phyloP scores from a whole-genome alignment of 2,329 filamentous ascomycete species.

The Xylariaceae sp. region DNA sequence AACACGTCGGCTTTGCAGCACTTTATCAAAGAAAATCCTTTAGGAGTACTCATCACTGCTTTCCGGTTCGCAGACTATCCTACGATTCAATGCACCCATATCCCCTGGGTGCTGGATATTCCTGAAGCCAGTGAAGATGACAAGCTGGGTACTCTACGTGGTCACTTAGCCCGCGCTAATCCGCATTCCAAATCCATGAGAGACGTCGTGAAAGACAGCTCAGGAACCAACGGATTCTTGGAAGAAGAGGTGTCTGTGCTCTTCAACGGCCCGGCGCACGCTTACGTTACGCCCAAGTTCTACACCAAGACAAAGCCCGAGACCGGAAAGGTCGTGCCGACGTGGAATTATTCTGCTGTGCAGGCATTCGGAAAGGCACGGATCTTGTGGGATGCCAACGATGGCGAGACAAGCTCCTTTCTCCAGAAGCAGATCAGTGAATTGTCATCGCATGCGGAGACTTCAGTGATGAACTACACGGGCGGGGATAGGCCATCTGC shows the following conservation, averaged over 20 bases:
- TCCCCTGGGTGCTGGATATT: slow-evolving; percentile 56
- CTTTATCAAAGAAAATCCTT: slow-evolving; percentile 55
- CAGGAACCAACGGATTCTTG: slow-evolving; percentile 29
- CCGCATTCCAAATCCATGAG: slow-evolving; percentile 61
- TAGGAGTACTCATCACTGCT: slow-evolving; percentile 61
- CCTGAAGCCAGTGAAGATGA: slow-evolving; percentile 37
- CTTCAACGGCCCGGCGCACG: slow-evolving; percentile 55
- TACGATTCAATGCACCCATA: slow-evolving; percentile 55
- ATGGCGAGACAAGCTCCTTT: slow-evolving; percentile 42
- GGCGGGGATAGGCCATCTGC: slow-evolving; percentile 33
- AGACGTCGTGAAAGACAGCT: slow-evolving; percentile 34
- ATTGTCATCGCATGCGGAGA: slow-evolving; percentile 49
- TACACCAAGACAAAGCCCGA: slow-evolving; percentile 62
- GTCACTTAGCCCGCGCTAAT: slow-evolving; percentile 60
- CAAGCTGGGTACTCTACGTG: slow-evolving; percentile 48
- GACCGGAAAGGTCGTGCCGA: slow-evolving; percentile 64
- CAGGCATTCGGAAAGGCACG: slow-evolving; percentile 58
- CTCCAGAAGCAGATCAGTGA: slow-evolving; percentile 50
- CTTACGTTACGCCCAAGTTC: slow-evolving; percentile 67
- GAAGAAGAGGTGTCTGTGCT: slow-evolving; percentile 57
- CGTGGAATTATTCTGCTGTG: slow-evolving; percentile 66
- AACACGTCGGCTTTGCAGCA: slow-evolving; percentile 44
- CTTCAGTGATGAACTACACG: slow-evolving; percentile 56
- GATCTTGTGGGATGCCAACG: slow-evolving; percentile 48
- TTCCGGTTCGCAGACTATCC: slow-evolving; percentile 47